Base-by-base conservation (phyloP, 768 basidiomycete genomes). In the Psilocybe tampanensis region DNA sequence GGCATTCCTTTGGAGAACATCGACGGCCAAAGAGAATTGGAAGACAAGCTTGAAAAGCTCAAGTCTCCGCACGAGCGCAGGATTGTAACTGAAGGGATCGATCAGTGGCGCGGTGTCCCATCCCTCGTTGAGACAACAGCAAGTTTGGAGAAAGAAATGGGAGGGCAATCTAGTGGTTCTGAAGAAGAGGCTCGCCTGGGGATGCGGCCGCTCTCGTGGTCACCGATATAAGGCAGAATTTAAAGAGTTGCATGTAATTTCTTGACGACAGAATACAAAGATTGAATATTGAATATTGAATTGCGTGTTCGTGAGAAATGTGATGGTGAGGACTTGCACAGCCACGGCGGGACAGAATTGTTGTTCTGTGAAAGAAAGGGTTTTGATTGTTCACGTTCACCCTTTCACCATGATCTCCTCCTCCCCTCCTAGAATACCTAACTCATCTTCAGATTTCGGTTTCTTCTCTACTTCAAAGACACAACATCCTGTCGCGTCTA, bases 401-500 rank as follows among this genome's bases (percentile, higher is more conserved):
- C 29, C 21, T 45, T 48, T 12, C 47, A 48, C 34, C 32, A 70
- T 68, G 65, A 52, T 67, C 39, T 64, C 65, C 43, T 60, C 64
- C 29, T 49, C 63, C 26, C 47, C 60, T 23, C 33, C 47, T 23
- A 29, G n/a, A n/a, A n/a, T 29, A 5, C 29, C 29, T 29, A 47
- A 56, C 36, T 54, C 62, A n/a, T 60, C 65, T 12, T 41, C 62
- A 5, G 64, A 70, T 64, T 59, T 56, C 52, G 52, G 61, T 26
- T 75, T 75, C 59, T 75, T 76, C 58, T 72, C 74, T 9, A n/a
- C 65, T 1, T 67, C 70, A 23, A 72, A 69, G 61, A 29, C 54
- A 36, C 60, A 69, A 29, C 65, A 66, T 43, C 42, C 64, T 13
- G 64, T 69, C 68, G 67, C 71, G 67, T 71, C 74, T 11, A 52